Evolutionary conservation across 1,284 basidiomycete genomes (phyloP), one percentile per base, ranked within the genome.

Genomic region (Boletellus deceptivus): DNA sequence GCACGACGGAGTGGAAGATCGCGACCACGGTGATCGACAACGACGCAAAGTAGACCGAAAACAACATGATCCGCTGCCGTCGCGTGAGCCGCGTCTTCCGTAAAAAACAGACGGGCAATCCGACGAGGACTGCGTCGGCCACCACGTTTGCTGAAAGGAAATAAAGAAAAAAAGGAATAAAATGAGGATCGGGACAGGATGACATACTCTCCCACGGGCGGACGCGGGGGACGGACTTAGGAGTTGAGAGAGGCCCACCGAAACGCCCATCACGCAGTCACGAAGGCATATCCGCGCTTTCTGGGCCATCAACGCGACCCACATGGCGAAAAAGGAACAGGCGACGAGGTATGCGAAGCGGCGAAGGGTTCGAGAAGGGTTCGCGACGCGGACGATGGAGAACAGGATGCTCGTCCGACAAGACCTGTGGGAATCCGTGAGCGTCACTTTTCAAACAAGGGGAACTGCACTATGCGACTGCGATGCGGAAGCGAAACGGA

Each of bases 401-500:
- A 58, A 18, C 35, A 67, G 38, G 36, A 64, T 59, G 35, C 65
- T 64, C 20, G 43, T 44, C 14, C 67, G 59, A 47, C 56, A 62
- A 14, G 49, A 47, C 63, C 63, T 69, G 24, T 1, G 5, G 3
- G 9, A 3, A 33, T 27, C 4, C 22, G 7, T 58, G 41, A 54
- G 40, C 24, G 18, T 34, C 13, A 4, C 8, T 13, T 13, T 31
- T 20, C 16, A 2, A 24, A 5, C 39, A 33, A 31, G 24, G 29
- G n/a, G 17, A n/a, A 35, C 22, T 8, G 6, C n/a, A 22, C 22
- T 18, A 7, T 9, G 36, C n/a, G 2, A 11, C 6, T 10, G 14
- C 3, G 27, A 36, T 20, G 2, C 22, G 36, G 20, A 6, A 14
- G 18, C 20, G 16, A 17, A 35, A 18, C 5, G 13, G 9, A 39